phyloP scores from a whole-genome alignment of 305 asterid species.

The Fraxinus ornus region DNA sequence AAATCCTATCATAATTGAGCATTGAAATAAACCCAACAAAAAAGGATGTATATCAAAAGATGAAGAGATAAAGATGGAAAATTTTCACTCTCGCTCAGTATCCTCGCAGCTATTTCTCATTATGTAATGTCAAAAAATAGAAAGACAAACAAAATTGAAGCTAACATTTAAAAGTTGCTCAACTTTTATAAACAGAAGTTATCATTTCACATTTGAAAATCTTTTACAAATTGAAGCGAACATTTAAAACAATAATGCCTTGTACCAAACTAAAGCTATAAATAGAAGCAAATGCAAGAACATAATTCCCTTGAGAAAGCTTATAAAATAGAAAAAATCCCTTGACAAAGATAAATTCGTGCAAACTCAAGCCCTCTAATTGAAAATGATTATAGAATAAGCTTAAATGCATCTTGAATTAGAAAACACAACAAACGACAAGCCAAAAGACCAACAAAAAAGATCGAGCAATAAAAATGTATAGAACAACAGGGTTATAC shows the following conservation, averaged over 20 bases:
- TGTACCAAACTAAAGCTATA: neutral
- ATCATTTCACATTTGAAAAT: too few relatives aligned
- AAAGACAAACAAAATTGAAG: neutral
- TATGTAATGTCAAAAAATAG: neutral
- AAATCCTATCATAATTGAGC: neutral
- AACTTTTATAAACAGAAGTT: too few relatives aligned
- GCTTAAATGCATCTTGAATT: neutral
- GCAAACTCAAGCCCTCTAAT: constrained; percentile 4
- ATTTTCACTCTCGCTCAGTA: constrained; percentile 16
- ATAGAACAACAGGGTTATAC: neutral
- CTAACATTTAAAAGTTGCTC: neutral
- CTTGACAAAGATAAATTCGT: neutral
- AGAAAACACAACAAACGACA: neutral
- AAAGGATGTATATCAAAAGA: neutral
- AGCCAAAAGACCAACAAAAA: neutral
- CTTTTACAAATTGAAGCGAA: neutral
- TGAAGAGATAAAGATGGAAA: neutral
- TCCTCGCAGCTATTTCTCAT: neutral
- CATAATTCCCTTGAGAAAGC: neutral
- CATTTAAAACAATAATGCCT: constrained; percentile 11
- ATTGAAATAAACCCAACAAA: neutral
- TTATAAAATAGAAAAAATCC: neutral
- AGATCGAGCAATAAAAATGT: constrained; percentile 14
- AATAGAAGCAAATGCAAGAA: constrained; percentile 1
- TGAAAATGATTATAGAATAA: neutral